phyloP scores from a whole-genome alignment of 2,329 filamentous ascomycete genomes.

The Stachybotrys echinatus region DNA sequence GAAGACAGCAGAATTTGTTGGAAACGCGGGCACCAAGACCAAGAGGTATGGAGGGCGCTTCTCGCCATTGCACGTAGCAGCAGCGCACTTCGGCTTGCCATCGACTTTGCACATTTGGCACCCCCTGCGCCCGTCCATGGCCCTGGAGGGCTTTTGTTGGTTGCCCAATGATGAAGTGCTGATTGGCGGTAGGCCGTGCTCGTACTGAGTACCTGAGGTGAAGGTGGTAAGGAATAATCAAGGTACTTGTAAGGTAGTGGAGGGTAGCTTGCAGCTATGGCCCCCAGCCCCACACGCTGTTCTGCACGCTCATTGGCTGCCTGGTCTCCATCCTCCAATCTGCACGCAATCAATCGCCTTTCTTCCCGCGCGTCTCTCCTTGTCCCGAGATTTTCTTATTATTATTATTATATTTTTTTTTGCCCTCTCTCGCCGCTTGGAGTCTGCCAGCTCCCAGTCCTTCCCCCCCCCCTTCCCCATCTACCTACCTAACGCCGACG shows the following conservation, averaged over 20 bases:
- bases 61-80: neutral
- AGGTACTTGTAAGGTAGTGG: too few relatives aligned
- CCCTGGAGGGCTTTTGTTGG: neutral
- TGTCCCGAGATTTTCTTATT: neutral
- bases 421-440: neutral
- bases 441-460: constrained; percentile 5
- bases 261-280: neutral
- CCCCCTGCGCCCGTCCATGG: neutral
- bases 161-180: neutral
- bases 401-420: too few relatives aligned
- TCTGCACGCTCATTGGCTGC: neutral
- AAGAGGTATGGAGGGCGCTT: too few relatives aligned
- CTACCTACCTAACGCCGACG: neutral
- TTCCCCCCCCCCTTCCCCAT: constrained; percentile 4
- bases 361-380: neutral
- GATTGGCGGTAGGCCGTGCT: neutral
- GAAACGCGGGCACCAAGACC: too few relatives aligned
- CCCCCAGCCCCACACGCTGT: neutral
- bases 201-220: neutral
- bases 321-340: neutral
- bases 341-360: neutral
- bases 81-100: too few relatives aligned
- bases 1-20: too few relatives aligned
- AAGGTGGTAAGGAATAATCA: neutral
- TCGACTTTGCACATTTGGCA: too few relatives aligned